Evolutionary conservation across 306 rosid species (phyloP).

Genomic region (Prunus campanulata): DNA sequence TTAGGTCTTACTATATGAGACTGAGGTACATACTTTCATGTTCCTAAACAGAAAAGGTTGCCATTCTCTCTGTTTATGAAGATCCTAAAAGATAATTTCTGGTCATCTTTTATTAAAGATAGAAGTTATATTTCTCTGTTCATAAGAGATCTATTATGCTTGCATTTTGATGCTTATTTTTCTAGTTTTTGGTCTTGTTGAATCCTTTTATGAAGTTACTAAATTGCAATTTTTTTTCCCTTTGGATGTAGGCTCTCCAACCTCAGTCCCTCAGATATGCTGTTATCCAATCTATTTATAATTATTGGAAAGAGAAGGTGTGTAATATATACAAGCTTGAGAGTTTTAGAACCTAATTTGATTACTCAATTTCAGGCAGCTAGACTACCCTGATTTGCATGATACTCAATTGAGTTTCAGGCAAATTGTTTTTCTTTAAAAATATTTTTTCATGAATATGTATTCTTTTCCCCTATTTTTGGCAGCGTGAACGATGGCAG

Average conservation of each 20-base stretch:
- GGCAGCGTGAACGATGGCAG: constrained; percentile 64
- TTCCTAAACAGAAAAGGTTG: background rate
- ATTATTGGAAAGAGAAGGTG: constrained; percentile 96
- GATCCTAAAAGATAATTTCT: background rate
- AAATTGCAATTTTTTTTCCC: constrained; percentile 1
- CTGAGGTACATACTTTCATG: background rate
- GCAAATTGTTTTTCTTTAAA: background rate
- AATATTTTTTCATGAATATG: constrained; percentile 1
- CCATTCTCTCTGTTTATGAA: background rate
- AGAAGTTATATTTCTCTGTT: background rate
- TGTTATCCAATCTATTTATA: constrained; percentile 56
- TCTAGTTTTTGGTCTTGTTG: background rate
- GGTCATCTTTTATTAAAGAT: background rate
- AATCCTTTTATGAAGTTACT: constrained; percentile 8
- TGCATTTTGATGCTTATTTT: background rate
- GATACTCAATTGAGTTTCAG: background rate
- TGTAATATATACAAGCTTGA: background rate
- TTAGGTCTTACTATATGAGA: constrained; percentile 11
- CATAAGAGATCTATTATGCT: background rate
- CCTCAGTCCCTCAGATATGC: constrained; percentile 51
- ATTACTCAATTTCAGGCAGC: background rate
- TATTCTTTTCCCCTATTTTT: constrained; percentile 1
- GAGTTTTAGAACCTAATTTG: no score
- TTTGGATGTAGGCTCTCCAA: constrained; percentile 63
- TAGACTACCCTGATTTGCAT: background rate